Evolutionary conservation across 192 early-diverging fungal species (phyloP).

Genomic region (Backusella morwellensis): DNA sequence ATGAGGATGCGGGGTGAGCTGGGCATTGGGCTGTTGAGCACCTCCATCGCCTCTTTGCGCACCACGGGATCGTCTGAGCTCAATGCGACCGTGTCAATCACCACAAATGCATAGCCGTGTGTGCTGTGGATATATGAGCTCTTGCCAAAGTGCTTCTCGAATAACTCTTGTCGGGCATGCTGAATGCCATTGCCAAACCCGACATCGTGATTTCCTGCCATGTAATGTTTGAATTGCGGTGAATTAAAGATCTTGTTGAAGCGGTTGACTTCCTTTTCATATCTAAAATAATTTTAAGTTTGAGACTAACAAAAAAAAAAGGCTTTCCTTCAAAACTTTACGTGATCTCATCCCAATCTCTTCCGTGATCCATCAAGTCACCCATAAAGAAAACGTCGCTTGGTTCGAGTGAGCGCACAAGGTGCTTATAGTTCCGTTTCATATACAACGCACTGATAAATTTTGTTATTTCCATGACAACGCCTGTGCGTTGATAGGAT

Average conservation of each 20-base stretch:
- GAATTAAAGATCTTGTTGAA: constrained; percentile 32
- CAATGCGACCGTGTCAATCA: constrained; percentile 78
- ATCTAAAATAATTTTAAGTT: not conserved
- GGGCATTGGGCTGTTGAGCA: constrained; percentile 35
- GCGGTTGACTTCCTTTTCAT: constrained; percentile 46
- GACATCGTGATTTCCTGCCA: constrained; percentile 94
- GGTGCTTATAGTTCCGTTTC: constrained; percentile 67
- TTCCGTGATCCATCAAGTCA: constrained; percentile 83
- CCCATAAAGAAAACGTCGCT: constrained; percentile 74
- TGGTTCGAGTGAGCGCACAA: constrained; percentile 53
- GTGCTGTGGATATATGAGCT: constrained; percentile 48
- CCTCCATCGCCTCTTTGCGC: constrained; percentile 47
- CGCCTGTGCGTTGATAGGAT: constrained; percentile 75
- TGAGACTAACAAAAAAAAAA: constrained; percentile 5
- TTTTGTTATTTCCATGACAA: constrained; percentile 59
- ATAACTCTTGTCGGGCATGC: constrained; percentile 38
- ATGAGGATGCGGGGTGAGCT: constrained; percentile 62
- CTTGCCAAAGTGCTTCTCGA: constrained; percentile 50
- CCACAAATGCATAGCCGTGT: constrained; percentile 64
- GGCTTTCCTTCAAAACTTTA: not conserved
- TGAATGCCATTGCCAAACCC: constrained; percentile 71
- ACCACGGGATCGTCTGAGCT: constrained; percentile 39
- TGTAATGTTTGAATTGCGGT: constrained; percentile 43
- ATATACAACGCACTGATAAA: constrained; percentile 89
- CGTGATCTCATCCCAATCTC: constrained; percentile 53